Base-by-base conservation (phyloP, 345 rosid genomes). In the Rhodamnia rubescens region DNA sequence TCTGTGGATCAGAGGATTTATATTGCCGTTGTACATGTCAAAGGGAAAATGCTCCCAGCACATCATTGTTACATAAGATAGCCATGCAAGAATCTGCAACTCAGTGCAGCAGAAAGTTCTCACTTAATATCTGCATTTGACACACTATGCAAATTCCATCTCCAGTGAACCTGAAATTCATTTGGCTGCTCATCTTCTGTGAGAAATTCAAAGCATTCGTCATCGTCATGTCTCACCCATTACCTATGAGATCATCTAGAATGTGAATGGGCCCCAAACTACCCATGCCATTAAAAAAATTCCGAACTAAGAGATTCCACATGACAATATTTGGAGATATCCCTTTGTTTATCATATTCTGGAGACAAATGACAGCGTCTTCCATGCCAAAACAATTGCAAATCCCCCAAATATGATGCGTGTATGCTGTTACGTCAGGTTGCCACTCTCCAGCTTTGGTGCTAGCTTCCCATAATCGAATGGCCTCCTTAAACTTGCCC, bases 261-360 rank as follows among this genome's bases (percentile, higher is more conserved):
- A 91, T 85, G 82, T 80, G 50, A 82, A 91, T 51, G 57, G 92
- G 91, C 69, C 92, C 89, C 78, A 90, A 47, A 87, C 91, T 88
- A 85, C 90, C 94, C 16, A 91, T 83, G 85, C 78, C 89, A 87
- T 50, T 85, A 58, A 93, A 93, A 56, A 93, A 92, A 86, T 90
- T 87, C 36, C 87, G 91, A 86, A 93, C 94, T 74, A 93, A 86
- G 53, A 93, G 93, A 92, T 94, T 92, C 98, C 99, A 93, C 47
- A 95, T 90, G 85, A 92, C 93, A 55, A 85, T 74, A 90, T 92
- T 93, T 51, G 98, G 96, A 84, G 56, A 88, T 83, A 92, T 84
- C 82, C 92, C 91, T 86, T 88, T 89, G 42, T 84, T 88, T 81
- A 92, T 55, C 94, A 93, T 92, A 89, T 88, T 93, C 74, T 91